phyloP scores from a whole-genome alignment of 108 stramenopile genomes.

The Seminavis robusta region DNA sequence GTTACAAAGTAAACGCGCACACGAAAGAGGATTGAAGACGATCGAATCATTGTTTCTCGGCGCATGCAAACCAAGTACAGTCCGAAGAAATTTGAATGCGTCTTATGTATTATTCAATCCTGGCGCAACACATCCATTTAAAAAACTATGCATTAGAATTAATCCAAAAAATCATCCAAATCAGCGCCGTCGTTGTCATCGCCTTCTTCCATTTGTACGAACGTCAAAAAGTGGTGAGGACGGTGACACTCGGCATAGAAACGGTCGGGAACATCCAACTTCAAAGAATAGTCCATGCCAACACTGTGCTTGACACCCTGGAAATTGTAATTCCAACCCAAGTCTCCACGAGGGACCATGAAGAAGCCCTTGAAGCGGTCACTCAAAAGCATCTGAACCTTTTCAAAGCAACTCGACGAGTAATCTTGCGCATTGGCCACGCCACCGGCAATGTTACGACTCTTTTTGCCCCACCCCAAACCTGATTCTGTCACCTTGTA shows the following conservation, averaged over 20 bases:
- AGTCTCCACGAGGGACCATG: slow-evolving; percentile 91
- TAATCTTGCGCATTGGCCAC: slow-evolving; percentile 91
- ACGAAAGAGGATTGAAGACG: no score
- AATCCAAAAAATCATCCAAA: slow-evolving; percentile 84
- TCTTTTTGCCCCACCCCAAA: slow-evolving; percentile 95
- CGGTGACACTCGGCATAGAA: slow-evolving; percentile 97
- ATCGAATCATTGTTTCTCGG: no score
- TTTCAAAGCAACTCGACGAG: slow-evolving; percentile 92
- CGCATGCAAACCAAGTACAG: no score
- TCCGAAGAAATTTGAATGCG: no score
- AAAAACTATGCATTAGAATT: no score
- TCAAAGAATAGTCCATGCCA: slow-evolving; percentile 91
- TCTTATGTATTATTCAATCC: no score
- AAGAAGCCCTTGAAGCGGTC: slow-evolving; percentile 98
- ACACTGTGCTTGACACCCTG: slow-evolving; percentile 94
- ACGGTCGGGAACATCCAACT: slow-evolving; percentile 83
- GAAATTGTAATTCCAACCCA: slow-evolving; percentile 99
- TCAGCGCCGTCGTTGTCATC: slow-evolving; percentile 86
- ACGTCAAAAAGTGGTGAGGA: slow-evolving; percentile 98
- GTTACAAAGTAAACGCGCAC: no score
- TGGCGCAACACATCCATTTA: no score
- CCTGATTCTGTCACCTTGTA: slow-evolving; percentile 93
- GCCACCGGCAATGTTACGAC: slow-evolving; percentile 83
- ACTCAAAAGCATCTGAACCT: slow-evolving; percentile 97
- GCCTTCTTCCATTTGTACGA: slow-evolving; percentile 93